phyloP scores from a whole-genome alignment of 495 filamentous ascomycete species.

The Ramalina peruviana region DNA sequence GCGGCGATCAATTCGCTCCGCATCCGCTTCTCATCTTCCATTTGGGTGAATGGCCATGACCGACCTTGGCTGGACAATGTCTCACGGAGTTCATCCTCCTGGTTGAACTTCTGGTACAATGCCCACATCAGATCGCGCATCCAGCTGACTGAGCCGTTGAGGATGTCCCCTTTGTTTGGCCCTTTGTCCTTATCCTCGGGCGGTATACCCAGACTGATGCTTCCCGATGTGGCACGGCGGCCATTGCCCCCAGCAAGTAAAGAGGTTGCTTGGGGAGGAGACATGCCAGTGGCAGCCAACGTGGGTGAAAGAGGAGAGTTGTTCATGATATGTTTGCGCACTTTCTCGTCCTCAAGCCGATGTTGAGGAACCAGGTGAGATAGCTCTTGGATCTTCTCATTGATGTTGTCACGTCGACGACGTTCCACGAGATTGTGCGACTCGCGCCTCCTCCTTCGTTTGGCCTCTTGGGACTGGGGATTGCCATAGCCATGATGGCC shows the following conservation, averaged over 20 bases:
- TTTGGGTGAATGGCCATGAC: slow-evolving; percentile 65
- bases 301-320: slow-evolving; percentile 77
- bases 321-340: slow-evolving; percentile 84
- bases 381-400: slow-evolving; percentile 92
- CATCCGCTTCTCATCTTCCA: slow-evolving; percentile 92
- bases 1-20: slow-evolving; percentile 78
- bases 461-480: slow-evolving; percentile 76
- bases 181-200: slow-evolving; percentile 97
- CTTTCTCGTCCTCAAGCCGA: slow-evolving; percentile 90
- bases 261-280: slow-evolving; percentile 70
- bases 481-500: slow-evolving; percentile 32
- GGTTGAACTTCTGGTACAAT: slow-evolving; percentile 69
- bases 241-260: slow-evolving; percentile 78
- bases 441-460: slow-evolving; percentile 76
- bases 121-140: slow-evolving; percentile 97
- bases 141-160: slow-evolving; percentile 95
- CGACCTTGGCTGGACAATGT: slow-evolving; percentile 56
- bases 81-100: slow-evolving; percentile 71
- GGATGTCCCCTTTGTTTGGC: slow-evolving; percentile 95
- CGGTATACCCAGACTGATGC: slow-evolving; percentile 79
- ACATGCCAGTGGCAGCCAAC: slow-evolving; percentile 46
- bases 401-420: slow-evolving; percentile 91
- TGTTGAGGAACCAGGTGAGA: slow-evolving; percentile 86
- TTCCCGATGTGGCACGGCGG: slow-evolving; percentile 61
- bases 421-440: slow-evolving; percentile 96